Evolutionary conservation across 73 alveolate species (phyloP), one percentile per base, ranked within the genome.

Genomic region (Paramecium caudatum): DNA sequence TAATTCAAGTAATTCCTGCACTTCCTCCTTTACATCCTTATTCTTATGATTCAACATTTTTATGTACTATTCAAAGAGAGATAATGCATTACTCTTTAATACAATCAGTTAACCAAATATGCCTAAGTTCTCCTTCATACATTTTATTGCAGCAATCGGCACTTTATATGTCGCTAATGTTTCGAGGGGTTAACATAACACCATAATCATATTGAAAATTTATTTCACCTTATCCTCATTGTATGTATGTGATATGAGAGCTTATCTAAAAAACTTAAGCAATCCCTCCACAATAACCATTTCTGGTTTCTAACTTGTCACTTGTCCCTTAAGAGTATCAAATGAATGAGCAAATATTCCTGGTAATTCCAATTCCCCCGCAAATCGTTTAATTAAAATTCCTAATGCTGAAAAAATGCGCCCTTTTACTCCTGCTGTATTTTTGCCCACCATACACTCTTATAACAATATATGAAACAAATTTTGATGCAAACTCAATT

Each of bases 11-110:
- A 70, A 86, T n/a, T 86, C 93, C 15, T 50, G 41, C 3, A 61
- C 90, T 63, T 70, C 39, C 25, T 86, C 93, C 13, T 86, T 86
- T 41, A 86, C 55, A 63, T 86, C 93, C 65, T 90, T 86, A 43
- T 86, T 86, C 10, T 46, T 46, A 63, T 86, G 87, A 19, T 65
- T 23, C 13, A 85, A 43, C 47, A 85, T 47, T 6, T 78, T 78
- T 0, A 63, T 62, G 13, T 47, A 70, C 43, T 86, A 46, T 1
- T 86, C 80, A 32, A 86, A 62, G 3, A 86, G 27, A 1, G 49
- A 65, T 65, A 34, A 19, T 3, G 93, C 74, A 23, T 86, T 78
- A 15, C 34, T 15, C 17, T 21, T 55, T 55, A 55, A 46, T 86
- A 86, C 36, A 2, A 86, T 13, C 19, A 25, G 23, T 1, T 62